A percentile compares a stretch with the other conserved stretches of the same genome.
These are phyloP conservation scores for Vigna radiata DNA, from an alignment of 306 rosid genomes.

Conservation along the genomic window DNA sequence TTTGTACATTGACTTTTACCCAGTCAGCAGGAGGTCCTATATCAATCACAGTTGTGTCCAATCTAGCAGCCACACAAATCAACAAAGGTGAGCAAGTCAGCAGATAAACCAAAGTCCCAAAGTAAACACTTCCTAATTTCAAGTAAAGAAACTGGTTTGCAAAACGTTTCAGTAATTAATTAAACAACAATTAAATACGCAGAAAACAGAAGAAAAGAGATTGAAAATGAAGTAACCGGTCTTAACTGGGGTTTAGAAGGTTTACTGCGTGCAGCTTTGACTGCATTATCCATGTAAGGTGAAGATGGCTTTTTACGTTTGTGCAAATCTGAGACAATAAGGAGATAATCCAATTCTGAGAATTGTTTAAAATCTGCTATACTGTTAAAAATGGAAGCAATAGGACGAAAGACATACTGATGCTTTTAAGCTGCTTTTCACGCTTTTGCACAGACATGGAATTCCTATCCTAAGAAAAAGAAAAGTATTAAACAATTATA, in stretches of 20 bases:
- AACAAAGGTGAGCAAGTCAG: constrained; percentile 47
- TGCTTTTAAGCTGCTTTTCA: constrained; percentile 91
- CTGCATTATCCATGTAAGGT: constrained; percentile 68
- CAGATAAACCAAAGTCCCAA: constrained; percentile 21
- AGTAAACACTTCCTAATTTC: constrained; percentile 26
- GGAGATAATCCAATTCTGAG: constrained; percentile 37
- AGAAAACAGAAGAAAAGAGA: constrained; percentile 15
- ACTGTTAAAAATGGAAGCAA: constrained; percentile 26
- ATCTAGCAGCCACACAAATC: constrained; percentile 57
- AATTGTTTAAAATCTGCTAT: constrained; percentile 29
- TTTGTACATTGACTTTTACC: constrained; percentile 96
- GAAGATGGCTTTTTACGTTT: constrained; percentile 89
- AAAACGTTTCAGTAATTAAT: constrained; percentile 33
- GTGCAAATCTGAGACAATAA: constrained; percentile 66
- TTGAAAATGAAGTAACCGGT: constrained; percentile 37
- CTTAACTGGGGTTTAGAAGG: constrained; percentile 89
- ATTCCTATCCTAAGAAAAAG: constrained; percentile 75
- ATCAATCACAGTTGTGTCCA: constrained; percentile 82
- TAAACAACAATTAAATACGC: constrained; percentile 34
- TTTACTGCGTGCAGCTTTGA: constrained; percentile 80
- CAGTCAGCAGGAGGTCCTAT: constrained; percentile 97
- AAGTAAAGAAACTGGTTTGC: constrained; percentile 26
- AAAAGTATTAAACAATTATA: constrained; percentile 35
- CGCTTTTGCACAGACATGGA: constrained; percentile 76
- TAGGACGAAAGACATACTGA: constrained; percentile 62